Percentiles rank a stretch among this genome's conserved stretches.
These are phyloP conservation scores for Spizellomyces sp. DNA, from an alignment of 192 early-diverging fungal genomes.

Conservation along the genomic window DNA sequence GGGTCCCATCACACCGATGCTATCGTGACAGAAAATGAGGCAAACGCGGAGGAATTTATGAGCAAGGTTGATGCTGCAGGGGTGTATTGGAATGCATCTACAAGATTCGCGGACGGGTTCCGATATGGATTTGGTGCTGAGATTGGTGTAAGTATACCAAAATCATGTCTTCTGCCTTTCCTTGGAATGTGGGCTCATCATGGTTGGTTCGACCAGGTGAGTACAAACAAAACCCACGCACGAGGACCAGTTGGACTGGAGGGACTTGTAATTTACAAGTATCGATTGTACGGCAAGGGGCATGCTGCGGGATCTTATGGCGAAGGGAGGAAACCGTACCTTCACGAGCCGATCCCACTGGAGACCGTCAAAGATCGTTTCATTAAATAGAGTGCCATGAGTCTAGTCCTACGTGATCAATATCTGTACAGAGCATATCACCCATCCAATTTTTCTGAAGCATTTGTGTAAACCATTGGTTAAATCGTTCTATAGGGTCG, in stretches of 20 bases:
- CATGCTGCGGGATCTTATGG: constrained; percentile 83
- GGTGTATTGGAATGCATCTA: constrained; percentile 95
- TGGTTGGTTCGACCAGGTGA: constrained; percentile 48
- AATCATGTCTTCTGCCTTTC: neutral
- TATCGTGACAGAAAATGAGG: constrained; percentile 82
- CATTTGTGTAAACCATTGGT: no score
- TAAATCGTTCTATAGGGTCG: no score
- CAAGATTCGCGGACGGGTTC: constrained; percentile 97
- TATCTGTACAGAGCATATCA: no score
- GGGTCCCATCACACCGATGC: constrained; percentile 95
- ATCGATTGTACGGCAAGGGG: constrained; percentile 86
- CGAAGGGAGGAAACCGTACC: constrained; percentile 68
- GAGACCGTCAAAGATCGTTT: neutral
- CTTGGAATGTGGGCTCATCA: neutral
- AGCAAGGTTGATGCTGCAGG: constrained; percentile 93
- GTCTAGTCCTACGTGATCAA: no score
- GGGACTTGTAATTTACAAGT: constrained; percentile 99
- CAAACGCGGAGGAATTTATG: constrained; percentile 84
- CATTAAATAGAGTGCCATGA: neutral
- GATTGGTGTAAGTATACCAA: constrained; percentile 71
- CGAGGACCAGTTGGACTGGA: constrained; percentile 97
- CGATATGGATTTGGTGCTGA: constrained; percentile 98
- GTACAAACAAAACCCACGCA: constrained; percentile 99
- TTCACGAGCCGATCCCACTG: constrained; percentile 55
- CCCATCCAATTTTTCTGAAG: no score